These are phyloP conservation scores for Kuraishia ogatae DNA, from an alignment of 805 yeast genomes.

Conservation along the genomic window DNA sequence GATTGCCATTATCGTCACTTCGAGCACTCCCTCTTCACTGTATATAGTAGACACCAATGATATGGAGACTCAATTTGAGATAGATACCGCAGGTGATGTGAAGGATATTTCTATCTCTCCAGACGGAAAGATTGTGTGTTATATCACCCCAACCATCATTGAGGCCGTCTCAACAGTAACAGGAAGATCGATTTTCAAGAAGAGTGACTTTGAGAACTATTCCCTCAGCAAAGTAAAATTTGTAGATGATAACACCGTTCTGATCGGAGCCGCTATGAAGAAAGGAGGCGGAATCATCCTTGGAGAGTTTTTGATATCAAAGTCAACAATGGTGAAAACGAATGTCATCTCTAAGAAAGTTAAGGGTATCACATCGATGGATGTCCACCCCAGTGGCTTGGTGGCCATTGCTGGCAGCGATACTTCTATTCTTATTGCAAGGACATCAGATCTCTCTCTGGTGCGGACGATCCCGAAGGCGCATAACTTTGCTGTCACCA, in stretches of 20 bases:
- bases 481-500: slow-evolving; percentile 74
- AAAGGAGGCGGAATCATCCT: slow-evolving; percentile 35
- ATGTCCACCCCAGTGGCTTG: slow-evolving; percentile 29
- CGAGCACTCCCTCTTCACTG: slow-evolving; percentile 54
- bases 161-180: slow-evolving; percentile 42
- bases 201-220: slow-evolving; percentile 11
- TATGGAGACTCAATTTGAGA: slow-evolving; percentile 44
- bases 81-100: slow-evolving; percentile 43
- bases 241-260: slow-evolving; percentile 22
- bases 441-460: slow-evolving; percentile 40
- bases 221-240: slow-evolving; percentile 22
- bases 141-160: slow-evolving; percentile 47
- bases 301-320: slow-evolving; percentile 33
- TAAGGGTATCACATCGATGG: slow-evolving; percentile 50
- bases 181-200: slow-evolving; percentile 25
- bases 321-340: slow-evolving; percentile 32
- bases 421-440: slow-evolving; percentile 52
- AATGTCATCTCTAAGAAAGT: slow-evolving; percentile 35
- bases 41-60: slow-evolving; percentile 51
- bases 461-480: slow-evolving; percentile 47
- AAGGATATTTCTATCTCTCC: slow-evolving; percentile 64
- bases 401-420: slow-evolving; percentile 59
- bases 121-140: slow-evolving; percentile 56
- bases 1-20: slow-evolving; percentile 61
- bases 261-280: slow-evolving; percentile 35